A percentile compares a stretch with the other conserved stretches of the same genome.
These are phyloP conservation scores for Plenodomus tracheiphilus DNA, from an alignment of 2,329 filamentous ascomycete species.

Conservation along the genomic window DNA sequence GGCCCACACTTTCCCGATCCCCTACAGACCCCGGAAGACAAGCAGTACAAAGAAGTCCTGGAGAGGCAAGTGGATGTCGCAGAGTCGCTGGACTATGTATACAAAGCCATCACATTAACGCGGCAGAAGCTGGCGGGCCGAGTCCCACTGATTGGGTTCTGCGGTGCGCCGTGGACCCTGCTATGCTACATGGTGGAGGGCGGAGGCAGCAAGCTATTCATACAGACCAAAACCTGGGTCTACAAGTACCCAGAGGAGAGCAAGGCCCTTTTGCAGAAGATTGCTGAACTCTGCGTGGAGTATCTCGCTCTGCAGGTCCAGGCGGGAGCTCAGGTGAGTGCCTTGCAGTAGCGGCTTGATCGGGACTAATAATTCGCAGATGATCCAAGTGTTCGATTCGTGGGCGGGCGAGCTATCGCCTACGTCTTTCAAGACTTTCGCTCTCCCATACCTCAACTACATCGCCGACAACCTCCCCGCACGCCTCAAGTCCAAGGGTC, in stretches of 20 bases:
- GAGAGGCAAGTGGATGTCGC: conserved; percentile 79
- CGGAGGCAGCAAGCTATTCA: conserved; percentile 92
- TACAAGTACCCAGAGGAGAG: conserved; percentile 83
- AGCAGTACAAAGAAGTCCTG: conserved; percentile 80
- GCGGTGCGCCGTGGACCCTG: conserved; percentile 93
- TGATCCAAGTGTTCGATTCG: conserved; percentile 96
- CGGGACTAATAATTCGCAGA: conserved; percentile 49
- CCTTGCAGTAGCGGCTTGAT: no score
- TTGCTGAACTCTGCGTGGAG: conserved; percentile 91
- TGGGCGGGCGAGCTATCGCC: conserved; percentile 96
- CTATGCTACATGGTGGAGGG: conserved; percentile 99
- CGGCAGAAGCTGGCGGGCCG: conserved; percentile 83
- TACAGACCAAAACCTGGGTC: conserved; percentile 94
- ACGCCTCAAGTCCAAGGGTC: conserved; percentile 71
- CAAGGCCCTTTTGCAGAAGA: conserved; percentile 83
- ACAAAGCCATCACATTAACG: conserved; percentile 90
- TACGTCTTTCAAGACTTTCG: conserved; percentile 78
- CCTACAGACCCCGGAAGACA: conserved; percentile 75
- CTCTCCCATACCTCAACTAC: conserved; percentile 81
- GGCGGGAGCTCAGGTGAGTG: conserved; percentile 79
- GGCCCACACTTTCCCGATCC: conserved; percentile 92
- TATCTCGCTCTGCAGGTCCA: conserved; percentile 90
- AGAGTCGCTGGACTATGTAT: conserved; percentile 87
- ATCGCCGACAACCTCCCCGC: conserved; percentile 81
- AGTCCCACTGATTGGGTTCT: conserved; percentile 94